phyloP scores from a whole-genome alignment of 2,329 filamentous ascomycete species.

The Chlorencoelia australis region DNA sequence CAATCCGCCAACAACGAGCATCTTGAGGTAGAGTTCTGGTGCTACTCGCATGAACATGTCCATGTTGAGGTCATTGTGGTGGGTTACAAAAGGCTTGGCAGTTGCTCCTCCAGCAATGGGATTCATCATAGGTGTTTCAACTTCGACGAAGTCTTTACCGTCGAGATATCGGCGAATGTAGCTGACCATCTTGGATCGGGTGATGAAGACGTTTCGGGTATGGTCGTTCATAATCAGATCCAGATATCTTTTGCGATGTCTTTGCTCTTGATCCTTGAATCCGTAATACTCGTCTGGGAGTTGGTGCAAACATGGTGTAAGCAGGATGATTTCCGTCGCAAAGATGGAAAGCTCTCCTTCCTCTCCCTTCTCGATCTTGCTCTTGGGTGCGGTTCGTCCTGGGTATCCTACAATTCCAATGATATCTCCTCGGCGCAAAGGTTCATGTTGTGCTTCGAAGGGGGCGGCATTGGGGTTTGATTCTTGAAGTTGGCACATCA shows the following conservation, averaged over 20 bases:
- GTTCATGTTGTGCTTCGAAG: conserved; percentile 84
- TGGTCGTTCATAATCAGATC: conserved; percentile 91
- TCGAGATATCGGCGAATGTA: conserved; percentile 87
- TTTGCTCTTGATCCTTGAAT: conserved; percentile 89
- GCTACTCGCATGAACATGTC: conserved; percentile 92
- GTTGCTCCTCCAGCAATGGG: conserved; percentile 92
- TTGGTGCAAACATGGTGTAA: conserved; percentile 86
- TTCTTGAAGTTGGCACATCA: conserved; percentile 84
- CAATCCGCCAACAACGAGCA: conserved; percentile 83
- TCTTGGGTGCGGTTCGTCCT: conserved; percentile 81
- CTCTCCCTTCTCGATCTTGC: conserved; percentile 64
- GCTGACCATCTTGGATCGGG: conserved; percentile 75
- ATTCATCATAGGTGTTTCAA: conserved; percentile 97
- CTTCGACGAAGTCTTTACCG: conserved; percentile 78
- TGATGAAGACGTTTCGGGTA: conserved; percentile 73
- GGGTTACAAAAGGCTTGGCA: conserved; percentile 86
- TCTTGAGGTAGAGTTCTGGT: conserved; percentile 94
- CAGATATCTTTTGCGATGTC: conserved; percentile 86
- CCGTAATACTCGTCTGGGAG: conserved; percentile 86
- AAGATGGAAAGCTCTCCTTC: conserved; percentile 93
- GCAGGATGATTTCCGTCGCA: conserved; percentile 71
- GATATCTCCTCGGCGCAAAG: conserved; percentile 83
- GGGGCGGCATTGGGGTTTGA: conserved; percentile 51
- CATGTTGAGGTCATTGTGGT: conserved; percentile 94
- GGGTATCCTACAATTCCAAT: conserved; percentile 81